phyloP scores from a whole-genome alignment of 768 basidiomycete genomes.

The Zangia roseola region DNA sequence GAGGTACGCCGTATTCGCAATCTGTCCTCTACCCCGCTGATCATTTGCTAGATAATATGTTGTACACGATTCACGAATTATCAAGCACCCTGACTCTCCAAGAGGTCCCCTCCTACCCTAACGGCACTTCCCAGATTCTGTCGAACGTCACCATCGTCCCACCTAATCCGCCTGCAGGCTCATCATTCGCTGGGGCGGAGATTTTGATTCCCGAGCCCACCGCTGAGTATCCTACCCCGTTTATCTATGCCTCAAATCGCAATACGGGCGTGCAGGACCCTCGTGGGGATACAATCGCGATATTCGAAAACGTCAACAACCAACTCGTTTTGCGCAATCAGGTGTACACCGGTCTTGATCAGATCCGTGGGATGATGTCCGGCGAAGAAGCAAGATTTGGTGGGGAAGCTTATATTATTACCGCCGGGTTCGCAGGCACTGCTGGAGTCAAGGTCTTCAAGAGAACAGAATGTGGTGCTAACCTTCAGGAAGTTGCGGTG shows the following conservation, averaged over 20 bases:
- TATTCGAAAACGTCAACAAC: slow-evolving; percentile 47
- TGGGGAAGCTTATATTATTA: slow-evolving; percentile 53
- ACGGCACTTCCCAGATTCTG: slow-evolving; percentile 50
- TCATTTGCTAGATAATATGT: slow-evolving; percentile 39
- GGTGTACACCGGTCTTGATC: slow-evolving; percentile 61
- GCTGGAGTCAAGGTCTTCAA: slow-evolving; percentile 58
- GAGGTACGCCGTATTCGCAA: slow-evolving; percentile 22
- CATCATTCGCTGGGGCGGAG: slow-evolving; percentile 54
- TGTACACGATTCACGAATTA: slow-evolving; percentile 57
- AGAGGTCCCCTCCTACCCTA: slow-evolving; percentile 43
- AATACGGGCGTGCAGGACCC: slow-evolving; percentile 52
- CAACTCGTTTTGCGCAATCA: slow-evolving; percentile 45
- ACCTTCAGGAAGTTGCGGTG: slow-evolving; percentile 50
- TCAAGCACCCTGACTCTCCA: slow-evolving; percentile 59
- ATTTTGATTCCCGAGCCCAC: slow-evolving; percentile 57
- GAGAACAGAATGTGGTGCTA: slow-evolving; percentile 52
- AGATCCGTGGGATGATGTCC: slow-evolving; percentile 67
- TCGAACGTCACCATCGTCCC: slow-evolving; percentile 50
- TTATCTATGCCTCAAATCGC: slow-evolving; percentile 69
- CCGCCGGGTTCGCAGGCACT: slow-evolving; percentile 50
- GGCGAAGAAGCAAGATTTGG: slow-evolving; percentile 41
- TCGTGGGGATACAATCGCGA: slow-evolving; percentile 62
- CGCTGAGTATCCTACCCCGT: slow-evolving; percentile 45
- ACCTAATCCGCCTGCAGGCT: slow-evolving; percentile 36
- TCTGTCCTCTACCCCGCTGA: neutral